Base-by-base conservation (phyloP, 805 yeast genomes). In the Candida oleophila region DNA sequence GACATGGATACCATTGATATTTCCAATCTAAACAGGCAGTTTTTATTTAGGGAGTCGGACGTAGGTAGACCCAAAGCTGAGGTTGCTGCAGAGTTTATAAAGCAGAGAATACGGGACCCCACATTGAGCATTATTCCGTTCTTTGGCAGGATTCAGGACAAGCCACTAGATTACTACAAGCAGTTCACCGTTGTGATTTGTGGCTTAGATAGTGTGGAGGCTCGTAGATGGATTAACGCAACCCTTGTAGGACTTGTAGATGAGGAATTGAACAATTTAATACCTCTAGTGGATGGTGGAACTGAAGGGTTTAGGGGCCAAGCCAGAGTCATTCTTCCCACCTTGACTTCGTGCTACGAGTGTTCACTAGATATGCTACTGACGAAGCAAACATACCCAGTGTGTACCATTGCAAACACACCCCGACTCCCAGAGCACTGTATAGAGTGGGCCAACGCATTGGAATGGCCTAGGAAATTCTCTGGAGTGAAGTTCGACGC, bases 381-480 rank as follows among this genome's bases (percentile, higher is more conserved):
- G 9, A 75, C 76, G 1, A 80, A 77, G 50, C 70, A 72, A 8
- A 83, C 89, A 0, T 88, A 83, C 55, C 97, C 98, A 2, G 83
- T 92, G 53, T 94, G 98, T 64, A 94, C 98, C 0, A 84, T 94
- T 43, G 96, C 97, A 2, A 87, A 90, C 48, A 89, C 94, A 7
- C 98, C 98, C n/a, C 68, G 98, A 49, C 66, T 89, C 7, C 94
- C 97, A 0, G 97, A 91, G 56, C 98, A 92, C 64, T 90, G 97
- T 57, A 83, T 92, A 8, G 96, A 91, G 62, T 92, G 94, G 86
- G 90, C 92, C 0, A 80, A 82, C 49, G 84, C 82, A 28, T 69
- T 88, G 2, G 83, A 81, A 54, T 89, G 96, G 96, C 84, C 83
- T 1, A 65, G 71, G 41, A 51, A 54, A 2, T 76, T 76, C 47